phyloP scores from a whole-genome alignment of 2,329 filamentous ascomycete species.

The Capronia epimyces region DNA sequence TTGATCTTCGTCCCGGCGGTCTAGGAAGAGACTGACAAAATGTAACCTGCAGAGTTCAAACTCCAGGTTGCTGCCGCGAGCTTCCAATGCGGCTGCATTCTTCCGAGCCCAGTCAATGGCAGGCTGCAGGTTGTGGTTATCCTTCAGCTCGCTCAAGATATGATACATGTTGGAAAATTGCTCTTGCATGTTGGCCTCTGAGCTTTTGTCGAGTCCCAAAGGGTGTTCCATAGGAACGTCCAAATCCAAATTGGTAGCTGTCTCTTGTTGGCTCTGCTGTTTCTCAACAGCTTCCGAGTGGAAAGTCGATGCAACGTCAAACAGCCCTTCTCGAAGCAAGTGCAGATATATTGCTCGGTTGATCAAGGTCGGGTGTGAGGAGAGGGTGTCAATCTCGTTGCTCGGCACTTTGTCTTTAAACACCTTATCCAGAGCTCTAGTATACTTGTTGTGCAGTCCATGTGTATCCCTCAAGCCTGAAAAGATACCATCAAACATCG shows the following conservation, averaged over 20 bases:
- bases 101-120: conserved; percentile 81
- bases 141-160: conserved; percentile 72
- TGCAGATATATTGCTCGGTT: conserved; percentile 97
- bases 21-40: conserved; percentile 80
- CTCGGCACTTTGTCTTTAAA: conserved; percentile 66
- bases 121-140: conserved; percentile 64
- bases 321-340: conserved; percentile 87
- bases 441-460: conserved; percentile 74
- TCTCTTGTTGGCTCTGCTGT: conserved; percentile 28
- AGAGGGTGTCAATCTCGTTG: conserved; percentile 74
- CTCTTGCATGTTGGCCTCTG: conserved; percentile 51
- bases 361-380: conserved; percentile 68
- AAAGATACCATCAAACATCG: conserved; percentile 72
- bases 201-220: conserved; percentile 23
- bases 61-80: conserved; percentile 83
- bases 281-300: conserved; percentile 56
- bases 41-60: conserved; percentile 90
- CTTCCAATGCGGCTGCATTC: conserved; percentile 67
- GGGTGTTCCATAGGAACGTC: conserved; percentile 29
- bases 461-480: conserved; percentile 78
- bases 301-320: conserved; percentile 79
- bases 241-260: conserved; percentile 32
- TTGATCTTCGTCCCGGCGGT: conserved; percentile 49
- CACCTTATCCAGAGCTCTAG: conserved; percentile 76
- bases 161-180: conserved; percentile 87